These are phyloP conservation scores for Pyrenopolyporus hunteri DNA, from an alignment of 495 filamentous ascomycete species.

Conservation along the genomic window DNA sequence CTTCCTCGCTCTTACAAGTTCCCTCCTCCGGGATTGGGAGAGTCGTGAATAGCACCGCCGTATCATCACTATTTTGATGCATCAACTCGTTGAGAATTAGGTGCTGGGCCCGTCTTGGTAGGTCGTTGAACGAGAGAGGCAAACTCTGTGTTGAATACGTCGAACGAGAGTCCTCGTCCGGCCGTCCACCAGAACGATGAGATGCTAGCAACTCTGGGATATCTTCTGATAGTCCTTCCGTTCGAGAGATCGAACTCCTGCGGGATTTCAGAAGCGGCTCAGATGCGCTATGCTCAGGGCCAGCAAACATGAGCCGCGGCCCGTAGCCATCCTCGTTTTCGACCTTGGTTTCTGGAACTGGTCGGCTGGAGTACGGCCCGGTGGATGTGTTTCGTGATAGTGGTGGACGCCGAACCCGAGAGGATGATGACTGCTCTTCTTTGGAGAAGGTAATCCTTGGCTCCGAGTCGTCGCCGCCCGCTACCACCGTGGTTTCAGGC, in stretches of 20 bases:
- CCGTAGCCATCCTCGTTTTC: slow-evolving; percentile 62
- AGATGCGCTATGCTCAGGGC: slow-evolving; percentile 33
- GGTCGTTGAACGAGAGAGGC: slow-evolving; percentile 81
- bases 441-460: slow-evolving; percentile 82
- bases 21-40: slow-evolving; percentile 78
- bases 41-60: slow-evolving; percentile 83
- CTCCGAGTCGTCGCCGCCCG: slow-evolving; percentile 66
- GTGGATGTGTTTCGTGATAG: slow-evolving; percentile 56
- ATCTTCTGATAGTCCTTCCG: slow-evolving; percentile 26
- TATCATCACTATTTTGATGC: slow-evolving; percentile 68
- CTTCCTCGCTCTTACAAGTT: slow-evolving; percentile 70
- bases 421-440: slow-evolving; percentile 41
- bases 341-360: slow-evolving; percentile 65
- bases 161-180: slow-evolving; percentile 52
- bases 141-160: slow-evolving; percentile 66
- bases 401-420: slow-evolving; percentile 46
- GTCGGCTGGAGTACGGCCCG: slow-evolving; percentile 66
- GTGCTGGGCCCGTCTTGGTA: slow-evolving; percentile 82
- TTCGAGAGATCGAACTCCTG: slow-evolving; percentile 41
- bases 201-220: slow-evolving; percentile 46
- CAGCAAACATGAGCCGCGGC: slow-evolving; percentile 76
- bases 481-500: slow-evolving; percentile 71
- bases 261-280: slow-evolving; percentile 34
- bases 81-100: slow-evolving; percentile 87
- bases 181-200: slow-evolving; percentile 34